Evolutionary conservation across 2,329 filamentous ascomycete species (phyloP).

Genomic region (Epicoccum nigrum): DNA sequence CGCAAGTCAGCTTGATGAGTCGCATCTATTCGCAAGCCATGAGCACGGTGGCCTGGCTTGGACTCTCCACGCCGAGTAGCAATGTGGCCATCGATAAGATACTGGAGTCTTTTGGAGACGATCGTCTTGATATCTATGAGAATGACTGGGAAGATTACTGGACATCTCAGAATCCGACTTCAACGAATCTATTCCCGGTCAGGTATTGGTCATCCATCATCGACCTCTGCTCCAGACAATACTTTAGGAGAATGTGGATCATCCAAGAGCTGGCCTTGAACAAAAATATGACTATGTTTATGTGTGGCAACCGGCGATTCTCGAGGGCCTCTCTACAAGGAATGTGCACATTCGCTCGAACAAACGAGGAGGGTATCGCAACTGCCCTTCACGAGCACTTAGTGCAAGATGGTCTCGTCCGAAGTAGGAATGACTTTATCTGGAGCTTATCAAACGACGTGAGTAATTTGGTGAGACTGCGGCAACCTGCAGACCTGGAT

Average conservation of each 20-base stretch:
- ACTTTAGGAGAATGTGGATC: slow-evolving; percentile 7
- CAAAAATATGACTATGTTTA: not conserved
- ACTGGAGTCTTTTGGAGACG: not conserved
- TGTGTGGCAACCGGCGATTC: not conserved
- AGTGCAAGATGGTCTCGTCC: too few species aligned
- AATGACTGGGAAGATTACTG: not conserved
- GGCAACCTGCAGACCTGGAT: not conserved
- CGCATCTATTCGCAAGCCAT: not conserved
- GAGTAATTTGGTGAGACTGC: not conserved
- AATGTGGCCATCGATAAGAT: not conserved
- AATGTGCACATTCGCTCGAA: not conserved
- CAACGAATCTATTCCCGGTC: not conserved
- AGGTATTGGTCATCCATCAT: not conserved
- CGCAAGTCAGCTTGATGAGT: not conserved
- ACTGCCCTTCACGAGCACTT: too few species aligned
- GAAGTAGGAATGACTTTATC: not conserved
- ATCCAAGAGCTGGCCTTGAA: slow-evolving; percentile 4
- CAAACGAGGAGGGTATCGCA: not conserved
- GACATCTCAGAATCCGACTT: not conserved
- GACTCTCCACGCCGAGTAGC: not conserved
- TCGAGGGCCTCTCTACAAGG: not conserved
- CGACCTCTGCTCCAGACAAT: not conserved
- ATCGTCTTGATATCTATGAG: not conserved
- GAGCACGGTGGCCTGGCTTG: not conserved
- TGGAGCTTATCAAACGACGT: not conserved